Evolutionary conservation across 2,329 filamentous ascomycete species (phyloP), one percentile per base, ranked within the genome.

Genomic region (Cadophora malorum): DNA sequence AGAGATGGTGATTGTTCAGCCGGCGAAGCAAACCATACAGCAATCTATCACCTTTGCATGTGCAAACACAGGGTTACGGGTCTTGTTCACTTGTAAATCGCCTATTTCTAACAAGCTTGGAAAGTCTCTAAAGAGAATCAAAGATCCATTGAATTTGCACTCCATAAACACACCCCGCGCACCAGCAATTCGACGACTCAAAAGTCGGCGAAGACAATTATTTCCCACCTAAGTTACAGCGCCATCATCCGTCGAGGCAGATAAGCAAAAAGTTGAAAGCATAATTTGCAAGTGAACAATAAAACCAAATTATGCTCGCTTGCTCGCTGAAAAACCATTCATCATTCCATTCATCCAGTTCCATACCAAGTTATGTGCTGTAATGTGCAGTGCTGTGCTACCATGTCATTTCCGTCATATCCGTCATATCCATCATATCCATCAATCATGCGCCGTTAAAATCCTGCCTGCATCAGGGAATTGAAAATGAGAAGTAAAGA

Each of bases 391-490:
- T 41, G 25, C 28, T 56, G 55, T 41, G 25, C 25, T 58, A 4
- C 33, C 35, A 28, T 59, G 21, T 59, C 21, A 28, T 59, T 41
- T 23, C n/a, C 21, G 35, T 62, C 59, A 28, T 59, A 59, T 23
- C n/a, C 21, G 35, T 62, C 59, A 28, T 59, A 59, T 23, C n/a
- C 21, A 21, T 62, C 59, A 31, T 47, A 47, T 28, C 25, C 58
- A 47, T 62, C 58, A 62, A 62, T 62, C 38, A 49, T 62, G 59
- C 45, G 59, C 59, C 45, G 23, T 49, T 25, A 50, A 58, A 41
- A 45, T 38, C 23, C 28, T 33, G 38, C 25, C 14, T n/a, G 23
- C 23, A 10, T 49, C 23, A 50, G 25, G 16, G 41, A 62, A 47
- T 33, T 59, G 10, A 1, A 41, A 41, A 25, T 9, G 23, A 49